Evolutionary conservation across 345 rosid genomes (phyloP), one percentile per base, ranked within the genome.

Genomic region (Ceriops zippeliana): DNA sequence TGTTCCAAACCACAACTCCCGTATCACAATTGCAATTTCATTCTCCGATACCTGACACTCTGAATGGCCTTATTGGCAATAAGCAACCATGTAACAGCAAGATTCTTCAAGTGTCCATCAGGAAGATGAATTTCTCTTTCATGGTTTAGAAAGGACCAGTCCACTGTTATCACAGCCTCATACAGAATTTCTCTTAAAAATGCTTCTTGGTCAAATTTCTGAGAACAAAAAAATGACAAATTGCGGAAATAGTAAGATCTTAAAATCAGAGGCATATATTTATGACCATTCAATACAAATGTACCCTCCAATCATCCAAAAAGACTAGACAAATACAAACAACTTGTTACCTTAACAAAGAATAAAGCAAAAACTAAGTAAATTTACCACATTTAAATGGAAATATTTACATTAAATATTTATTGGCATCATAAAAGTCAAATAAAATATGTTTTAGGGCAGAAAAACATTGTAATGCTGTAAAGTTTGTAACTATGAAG

Each of bases 171-270:
- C 71, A 83, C 86, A 67, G 80, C 76, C 72, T 89, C 88, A 67
- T 70, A 76, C 42, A 89, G 54, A 61, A 80, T 78, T 74, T 83
- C 76, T 38, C 72, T 79, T 61, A 86, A 67, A 69, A 63, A 35
- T 42, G 79, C 74, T 78, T 82, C 93, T 65, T 87, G 87, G 76
- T 80, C 79, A 38, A 77, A 74, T 75, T 72, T 85, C 97, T 89
- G 84, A 5, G 37, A 42, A 42, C 16, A 17, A 42, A 5, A 42
- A 13, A 42, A 38, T 38, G 47, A 38, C 11, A 16, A 38, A 42
- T 42, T 42, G 49, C 13, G 15, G 49, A 61, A 65, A 67, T 69
- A 72, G 59, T 70, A 61, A 72, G 51, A 61, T n/a, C 28, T 24
- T 56, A 10, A 56, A 24, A 8, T 56, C 28, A 56, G 19, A 27